Conservation (phyloP, 1,284 basidiomycete genomes). For the Irpex rosettiformis region DNA sequence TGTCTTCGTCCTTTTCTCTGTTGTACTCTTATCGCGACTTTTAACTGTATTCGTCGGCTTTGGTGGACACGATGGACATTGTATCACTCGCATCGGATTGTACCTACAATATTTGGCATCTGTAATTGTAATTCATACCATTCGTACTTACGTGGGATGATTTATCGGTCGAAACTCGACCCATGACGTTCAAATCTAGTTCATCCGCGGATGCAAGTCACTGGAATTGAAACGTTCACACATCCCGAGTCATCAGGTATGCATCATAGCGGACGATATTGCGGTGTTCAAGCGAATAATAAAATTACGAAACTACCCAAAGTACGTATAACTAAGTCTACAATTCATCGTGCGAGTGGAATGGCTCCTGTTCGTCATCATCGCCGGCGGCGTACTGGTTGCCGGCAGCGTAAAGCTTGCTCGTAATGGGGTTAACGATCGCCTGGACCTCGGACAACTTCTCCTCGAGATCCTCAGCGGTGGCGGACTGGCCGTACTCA, state of each 20-base stretch:
- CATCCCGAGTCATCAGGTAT: not conserved
- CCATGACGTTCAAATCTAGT: too few species aligned
- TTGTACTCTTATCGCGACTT: too few species aligned
- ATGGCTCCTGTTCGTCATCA: constrained; percentile 53
- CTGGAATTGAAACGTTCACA: too few species aligned
- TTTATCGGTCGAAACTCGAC: too few species aligned
- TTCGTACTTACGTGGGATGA: too few species aligned
- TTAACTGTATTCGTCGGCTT: too few species aligned
- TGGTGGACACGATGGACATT: not conserved
- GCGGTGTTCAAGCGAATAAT: constrained; percentile 17
- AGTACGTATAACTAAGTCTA: constrained; percentile 28
- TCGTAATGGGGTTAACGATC: constrained; percentile 62
- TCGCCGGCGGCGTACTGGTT: constrained; percentile 27
- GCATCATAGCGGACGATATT: not conserved
- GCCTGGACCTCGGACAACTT: constrained; percentile 71
- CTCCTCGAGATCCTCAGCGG: constrained; percentile 89
- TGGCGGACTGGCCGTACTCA: constrained; percentile 71
- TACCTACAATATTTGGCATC: not conserved
- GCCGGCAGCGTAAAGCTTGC: constrained; percentile 69
- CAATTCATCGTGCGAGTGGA: constrained; percentile 67
- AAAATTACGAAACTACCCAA: constrained; percentile 13
- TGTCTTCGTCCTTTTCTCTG: too few species aligned
- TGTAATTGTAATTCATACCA: too few species aligned
- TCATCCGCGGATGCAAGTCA: too few species aligned
- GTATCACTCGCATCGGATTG: not conserved